These are phyloP conservation scores for Pulveroboletus frians DNA, from an alignment of 768 basidiomycete genomes.

Conservation along the genomic window DNA sequence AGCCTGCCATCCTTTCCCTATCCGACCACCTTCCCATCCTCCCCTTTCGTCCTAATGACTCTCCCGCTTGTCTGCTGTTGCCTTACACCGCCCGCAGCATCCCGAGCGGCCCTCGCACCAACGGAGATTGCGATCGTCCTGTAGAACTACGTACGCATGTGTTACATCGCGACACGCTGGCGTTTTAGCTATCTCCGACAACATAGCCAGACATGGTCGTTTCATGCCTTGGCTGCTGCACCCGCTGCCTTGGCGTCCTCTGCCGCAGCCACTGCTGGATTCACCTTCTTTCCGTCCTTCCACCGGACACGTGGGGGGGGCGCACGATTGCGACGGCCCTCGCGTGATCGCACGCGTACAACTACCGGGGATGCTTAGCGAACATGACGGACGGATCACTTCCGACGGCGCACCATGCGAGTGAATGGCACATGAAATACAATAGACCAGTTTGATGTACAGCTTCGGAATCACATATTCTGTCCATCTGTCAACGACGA, in stretches of 20 bases:
- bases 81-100: too few species aligned
- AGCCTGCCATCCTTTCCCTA: neutral
- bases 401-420: conserved; percentile 71
- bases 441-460: conserved; percentile 98
- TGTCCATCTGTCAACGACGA: conserved; percentile 21
- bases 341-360: conserved; percentile 94
- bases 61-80: too few species aligned
- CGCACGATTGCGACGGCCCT: conserved; percentile 94
- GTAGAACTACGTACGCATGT: neutral
- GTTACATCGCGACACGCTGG: conserved; percentile 1
- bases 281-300: conserved; percentile 95
- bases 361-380: conserved; percentile 41
- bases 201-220: conserved; percentile 5
- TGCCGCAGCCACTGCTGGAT: conserved; percentile 90
- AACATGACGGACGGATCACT: neutral
- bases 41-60: too few species aligned
- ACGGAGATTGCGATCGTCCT: neutral
- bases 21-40: neutral
- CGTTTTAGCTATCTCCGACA: conserved; percentile 1
- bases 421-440: conserved; percentile 98
- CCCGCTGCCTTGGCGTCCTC: conserved; percentile 73
- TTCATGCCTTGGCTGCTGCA: conserved; percentile 47
- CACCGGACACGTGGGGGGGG: conserved; percentile 94
- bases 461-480: conserved; percentile 96
- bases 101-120: neutral